Conservation (phyloP, 208 protist genomes). For the Trypanosoma cruzi region DNA sequence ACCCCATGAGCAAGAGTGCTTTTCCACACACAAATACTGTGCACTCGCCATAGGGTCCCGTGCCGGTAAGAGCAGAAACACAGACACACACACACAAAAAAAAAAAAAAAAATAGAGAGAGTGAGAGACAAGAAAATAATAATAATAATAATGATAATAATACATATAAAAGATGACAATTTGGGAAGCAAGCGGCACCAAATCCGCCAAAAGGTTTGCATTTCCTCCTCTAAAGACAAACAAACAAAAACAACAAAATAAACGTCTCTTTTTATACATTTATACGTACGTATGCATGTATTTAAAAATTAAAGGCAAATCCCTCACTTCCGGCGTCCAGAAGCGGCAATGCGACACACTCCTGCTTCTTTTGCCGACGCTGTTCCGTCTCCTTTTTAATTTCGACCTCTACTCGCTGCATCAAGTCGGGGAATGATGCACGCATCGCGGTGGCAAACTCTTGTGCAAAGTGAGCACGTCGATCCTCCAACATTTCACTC, state of each 20-base stretch:
- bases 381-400: constrained; percentile 52
- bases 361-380: constrained; percentile 41
- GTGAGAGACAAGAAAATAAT: no score
- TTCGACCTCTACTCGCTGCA: constrained; percentile 55
- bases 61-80: not conserved
- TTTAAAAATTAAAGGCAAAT: constrained; percentile 80
- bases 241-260: not conserved
- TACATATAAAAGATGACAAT: not conserved
- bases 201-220: not conserved
- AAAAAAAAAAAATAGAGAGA: constrained; percentile 20
- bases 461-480: constrained; percentile 55
- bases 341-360: constrained; percentile 42
- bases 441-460: constrained; percentile 72
- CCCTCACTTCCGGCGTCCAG: constrained; percentile 60
- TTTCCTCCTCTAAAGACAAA: not conserved
- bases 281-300: not conserved
- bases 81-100: not conserved
- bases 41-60: not conserved
- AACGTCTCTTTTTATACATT: not conserved
- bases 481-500: constrained; percentile 40
- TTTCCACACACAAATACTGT: not conserved
- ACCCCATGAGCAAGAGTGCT: constrained; percentile 41
- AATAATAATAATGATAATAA: not conserved
- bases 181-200: not conserved
- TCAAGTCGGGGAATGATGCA: constrained; percentile 50